Base-by-base conservation (phyloP, 2,329 filamentous ascomycete species). In the Phyllosticta capitalensis region DNA sequence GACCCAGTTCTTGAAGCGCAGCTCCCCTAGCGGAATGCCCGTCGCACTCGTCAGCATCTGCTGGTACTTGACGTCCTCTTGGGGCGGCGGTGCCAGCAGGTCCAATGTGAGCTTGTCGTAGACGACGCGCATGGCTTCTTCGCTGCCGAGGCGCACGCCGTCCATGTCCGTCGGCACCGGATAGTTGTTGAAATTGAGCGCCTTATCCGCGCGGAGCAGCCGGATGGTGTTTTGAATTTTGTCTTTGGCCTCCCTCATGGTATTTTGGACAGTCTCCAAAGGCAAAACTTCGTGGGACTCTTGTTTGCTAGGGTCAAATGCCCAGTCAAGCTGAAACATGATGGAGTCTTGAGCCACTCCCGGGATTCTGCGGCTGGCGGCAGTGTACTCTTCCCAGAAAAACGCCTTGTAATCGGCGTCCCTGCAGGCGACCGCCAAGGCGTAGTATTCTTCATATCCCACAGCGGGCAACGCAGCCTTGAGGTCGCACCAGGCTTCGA, bases 1-100 rank as follows among this genome's bases (percentile, higher is more conserved):
- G 54, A 73, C 69, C 79, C 79, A 82, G 61, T 79, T 79, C 61
- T 74, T 71, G 66, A 77, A 81, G 45, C 79, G 74, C 14, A 80
- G 67, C 21, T 75, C 70, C 48, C 73, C 74, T 14, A 79, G 65
- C 0, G 75, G 69, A 28, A 78, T 71, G 14, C 75, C 74, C 1
- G 74, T 75, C 2, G 69, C 50, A 48, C 67, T 71, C n/a, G 68
- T 51, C 9, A 63, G 60, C 20, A 62, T 52, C 14, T 60, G 49
- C 17, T 62, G 57, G 2, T 17, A 21, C 20, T 60, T 59, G 14
- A 64, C 58, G 24, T 54, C 50, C 19, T 62, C 30, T 30, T 61
- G 61, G 9, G 62, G 56, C 17, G 14, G 17, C 14, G 38, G 38
- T 12, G 66, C 64, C 12, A 64, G 63, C 4, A 69, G 71, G 58